Conservation (phyloP, 495 filamentous ascomycete species). For the Elasticomyces elasticus region DNA sequence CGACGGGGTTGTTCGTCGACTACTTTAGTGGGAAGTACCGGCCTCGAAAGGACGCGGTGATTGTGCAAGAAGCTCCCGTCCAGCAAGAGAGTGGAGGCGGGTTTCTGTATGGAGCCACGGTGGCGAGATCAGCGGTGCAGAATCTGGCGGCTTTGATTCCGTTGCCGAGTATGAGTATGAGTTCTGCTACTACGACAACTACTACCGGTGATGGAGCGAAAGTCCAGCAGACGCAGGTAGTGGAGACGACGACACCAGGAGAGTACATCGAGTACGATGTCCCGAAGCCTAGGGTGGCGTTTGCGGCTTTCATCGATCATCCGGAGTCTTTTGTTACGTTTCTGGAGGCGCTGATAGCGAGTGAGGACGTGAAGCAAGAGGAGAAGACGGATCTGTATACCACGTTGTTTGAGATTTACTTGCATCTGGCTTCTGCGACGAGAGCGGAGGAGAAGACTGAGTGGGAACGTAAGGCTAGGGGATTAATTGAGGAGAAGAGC, state of each 20-base stretch:
- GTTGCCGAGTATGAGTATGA: constrained; percentile 70
- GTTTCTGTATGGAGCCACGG: constrained; percentile 26
- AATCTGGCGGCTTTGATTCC: constrained; percentile 76
- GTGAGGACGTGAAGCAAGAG: constrained; percentile 53
- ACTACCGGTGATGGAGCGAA: constrained; percentile 26
- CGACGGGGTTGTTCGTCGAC: constrained; percentile 78
- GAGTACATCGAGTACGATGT: constrained; percentile 44
- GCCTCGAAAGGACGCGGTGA: constrained; percentile 54
- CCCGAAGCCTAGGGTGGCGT: constrained; percentile 80
- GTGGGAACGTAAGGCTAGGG: constrained; percentile 87
- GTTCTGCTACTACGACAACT: constrained; percentile 22
- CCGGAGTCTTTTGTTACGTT: constrained; percentile 83
- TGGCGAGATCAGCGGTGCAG: constrained; percentile 56
- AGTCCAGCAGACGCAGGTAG: constrained; percentile 31
- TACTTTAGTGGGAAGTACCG: constrained; percentile 84
- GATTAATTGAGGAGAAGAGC: constrained; percentile 64
- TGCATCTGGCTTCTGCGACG: constrained; percentile 72
- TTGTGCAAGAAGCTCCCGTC: constrained; percentile 42
- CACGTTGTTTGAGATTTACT: constrained; percentile 94
- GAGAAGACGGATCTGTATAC: constrained; percentile 85
- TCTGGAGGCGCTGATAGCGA: constrained; percentile 69
- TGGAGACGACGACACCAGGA: constrained; percentile 32
- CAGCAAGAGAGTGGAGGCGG: constrained; percentile 42
- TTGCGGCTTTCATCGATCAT: constrained; percentile 94
- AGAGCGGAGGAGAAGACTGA: constrained; percentile 59